A percentile compares a stretch with the other conserved stretches of the same genome.
These are phyloP conservation scores for Tetradesmus obliquus DNA, from an alignment of 139 green algal genomes.

Conservation along the genomic window DNA sequence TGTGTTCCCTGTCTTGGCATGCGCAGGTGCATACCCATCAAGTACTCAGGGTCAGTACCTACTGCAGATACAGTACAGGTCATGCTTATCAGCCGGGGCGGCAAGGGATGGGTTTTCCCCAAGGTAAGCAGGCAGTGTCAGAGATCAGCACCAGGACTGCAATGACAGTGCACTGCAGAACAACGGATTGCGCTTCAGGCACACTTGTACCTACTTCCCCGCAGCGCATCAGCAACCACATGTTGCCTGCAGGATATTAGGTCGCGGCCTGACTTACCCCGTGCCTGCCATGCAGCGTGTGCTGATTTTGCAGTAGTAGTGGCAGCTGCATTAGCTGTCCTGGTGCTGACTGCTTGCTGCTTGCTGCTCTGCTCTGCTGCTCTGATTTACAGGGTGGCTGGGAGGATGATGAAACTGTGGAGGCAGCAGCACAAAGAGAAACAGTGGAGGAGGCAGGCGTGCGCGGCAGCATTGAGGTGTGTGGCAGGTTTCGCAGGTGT, in stretches of 20 bases:
- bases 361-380: background rate
- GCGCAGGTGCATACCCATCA: slow-evolving; percentile 87
- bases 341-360: background rate
- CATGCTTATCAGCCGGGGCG: slow-evolving; percentile 81
- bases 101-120: slow-evolving; percentile 86
- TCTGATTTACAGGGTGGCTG: slow-evolving; percentile 83
- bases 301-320: background rate
- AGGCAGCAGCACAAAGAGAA: slow-evolving; percentile 85
- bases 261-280: too few relatives aligned
- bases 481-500: background rate
- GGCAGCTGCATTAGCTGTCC: background rate
- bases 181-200: too few relatives aligned
- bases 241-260: too few relatives aligned
- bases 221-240: too few relatives aligned
- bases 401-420: slow-evolving; percentile 92
- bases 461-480: slow-evolving; percentile 80
- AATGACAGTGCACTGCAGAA: background rate
- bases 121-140: slow-evolving; percentile 70
- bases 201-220: too few relatives aligned
- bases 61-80: slow-evolving; percentile 62
- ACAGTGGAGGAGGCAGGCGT: slow-evolving; percentile 96
- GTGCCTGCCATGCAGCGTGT: background rate
- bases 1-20: background rate
- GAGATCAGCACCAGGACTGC: background rate
- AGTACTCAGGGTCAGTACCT: slow-evolving; percentile 43